Percentiles rank a stretch among this genome's conserved stretches.
These are phyloP conservation scores for Protomyces inundatus DNA, from an alignment of 1,139 yeast genomes.

Conservation along the genomic window DNA sequence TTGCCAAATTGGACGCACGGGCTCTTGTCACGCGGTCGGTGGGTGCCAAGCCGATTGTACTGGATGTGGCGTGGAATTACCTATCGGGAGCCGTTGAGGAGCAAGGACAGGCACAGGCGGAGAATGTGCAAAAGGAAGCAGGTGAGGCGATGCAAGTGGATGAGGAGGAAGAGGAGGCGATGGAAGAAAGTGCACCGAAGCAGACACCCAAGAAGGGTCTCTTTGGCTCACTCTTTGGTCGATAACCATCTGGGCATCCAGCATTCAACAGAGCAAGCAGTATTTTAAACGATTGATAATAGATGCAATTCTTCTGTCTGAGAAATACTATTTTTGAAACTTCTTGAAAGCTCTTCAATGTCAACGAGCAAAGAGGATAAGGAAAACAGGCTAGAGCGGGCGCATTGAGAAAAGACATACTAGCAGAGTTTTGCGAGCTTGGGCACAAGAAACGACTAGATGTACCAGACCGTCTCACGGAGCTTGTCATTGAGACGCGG, in stretches of 20 bases:
- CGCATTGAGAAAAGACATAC: no score
- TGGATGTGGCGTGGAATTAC: slow-evolving; percentile 24
- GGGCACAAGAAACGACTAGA: background rate
- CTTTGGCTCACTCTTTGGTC: background rate
- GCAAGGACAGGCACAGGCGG: background rate
- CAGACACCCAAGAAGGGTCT: background rate
- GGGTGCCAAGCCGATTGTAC: slow-evolving; percentile 15
- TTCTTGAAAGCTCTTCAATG: background rate
- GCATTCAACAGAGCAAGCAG: no score
- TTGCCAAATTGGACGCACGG: background rate
- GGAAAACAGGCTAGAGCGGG: background rate
- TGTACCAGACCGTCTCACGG: slow-evolving; percentile 25
- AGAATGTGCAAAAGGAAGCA: background rate
- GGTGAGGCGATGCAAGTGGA: background rate
- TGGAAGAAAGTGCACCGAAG: background rate
- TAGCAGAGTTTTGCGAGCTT: background rate
- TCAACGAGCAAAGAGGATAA: background rate
- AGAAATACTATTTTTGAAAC: no score
- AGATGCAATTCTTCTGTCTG: no score
- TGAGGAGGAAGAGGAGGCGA: background rate
- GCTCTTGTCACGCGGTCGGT: background rate
- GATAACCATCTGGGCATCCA: background rate
- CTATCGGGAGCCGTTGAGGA: background rate
- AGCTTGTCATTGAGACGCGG: slow-evolving; percentile 6
- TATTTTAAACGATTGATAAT: no score